Evolutionary conservation across 1,139 yeast genomes (phyloP), one percentile per base, ranked within the genome.

Genomic region (Pichia sp.): DNA sequence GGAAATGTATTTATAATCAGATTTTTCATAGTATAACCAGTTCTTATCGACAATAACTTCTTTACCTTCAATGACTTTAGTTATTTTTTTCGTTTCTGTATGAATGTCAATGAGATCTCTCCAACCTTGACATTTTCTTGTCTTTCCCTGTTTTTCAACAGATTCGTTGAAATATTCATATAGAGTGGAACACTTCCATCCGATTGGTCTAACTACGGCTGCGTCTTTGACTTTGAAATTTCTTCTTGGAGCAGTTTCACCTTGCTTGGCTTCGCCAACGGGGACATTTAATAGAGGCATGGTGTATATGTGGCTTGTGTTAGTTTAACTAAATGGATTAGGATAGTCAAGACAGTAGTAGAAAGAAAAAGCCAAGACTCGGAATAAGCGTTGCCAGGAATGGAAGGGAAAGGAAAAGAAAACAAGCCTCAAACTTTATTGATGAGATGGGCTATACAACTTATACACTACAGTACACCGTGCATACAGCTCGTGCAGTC

Each of bases 171-270:
- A 62, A 47, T 69, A 78, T 47, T 85, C 94, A 47, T 77, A 81
- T 30, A 87, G 66, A 8, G 93, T 85, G 40, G 67, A 64, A 41
- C 82, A 75, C 40, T 72, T 72, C 34, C 44, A 48, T 42, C 73
- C 70, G 4, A 49, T 35, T 3, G 93, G 93, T 55, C 75, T 71
- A n/a, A 56, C 58, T 13, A 77, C 52, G 1, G 74, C 62, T 5
- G 64, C 81, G 32, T 72, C 72, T 48, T 74, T 75, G 39, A 75
- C 77, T 38, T 72, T 64, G 41, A 69, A 66, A 54, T 75, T 82
- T 65, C 95, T 77, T 64, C 94, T 77, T 46, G 94, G 94, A 4
- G 95, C 94, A 21, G 96, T 83, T 64, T 88, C 96, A 42, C 94
- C 93, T 10, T 74, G 72, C 52, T 73, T 74, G 27, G 91, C 88